phyloP scores from a whole-genome alignment of 805 yeast species.

The Yamadazyma laniorum region DNA sequence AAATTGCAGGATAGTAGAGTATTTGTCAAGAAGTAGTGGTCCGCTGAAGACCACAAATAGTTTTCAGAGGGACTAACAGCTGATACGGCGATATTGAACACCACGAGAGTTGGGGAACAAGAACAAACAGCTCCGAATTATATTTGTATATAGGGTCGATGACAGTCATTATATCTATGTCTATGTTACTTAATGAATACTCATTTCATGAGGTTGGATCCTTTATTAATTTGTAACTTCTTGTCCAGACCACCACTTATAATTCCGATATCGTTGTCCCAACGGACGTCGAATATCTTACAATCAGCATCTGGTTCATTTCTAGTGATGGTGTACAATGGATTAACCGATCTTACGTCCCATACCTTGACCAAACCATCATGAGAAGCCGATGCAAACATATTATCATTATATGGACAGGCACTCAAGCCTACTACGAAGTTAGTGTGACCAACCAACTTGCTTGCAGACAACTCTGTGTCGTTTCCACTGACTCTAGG shows the following conservation, averaged over 20 bases:
- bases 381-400: constrained; percentile 90
- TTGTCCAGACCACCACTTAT: constrained; percentile 94
- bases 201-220: constrained; percentile 26
- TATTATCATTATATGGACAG: constrained; percentile 73
- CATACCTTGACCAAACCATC: constrained; percentile 94
- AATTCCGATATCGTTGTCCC: constrained; percentile 80
- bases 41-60: no score
- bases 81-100: no score
- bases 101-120: no score
- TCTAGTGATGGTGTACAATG: constrained; percentile 80
- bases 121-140: no score
- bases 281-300: constrained; percentile 83
- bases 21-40: no score
- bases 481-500: constrained; percentile 71
- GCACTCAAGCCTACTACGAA: constrained; percentile 80
- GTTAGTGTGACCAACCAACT: constrained; percentile 85
- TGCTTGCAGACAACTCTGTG: constrained; percentile 53
- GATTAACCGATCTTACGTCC: constrained; percentile 86
- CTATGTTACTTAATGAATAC: no score
- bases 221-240: constrained; percentile 77
- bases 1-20: no score
- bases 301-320: constrained; percentile 42
- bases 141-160: constrained; percentile 9
- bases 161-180: not conserved
- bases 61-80: no score